Base-by-base conservation (phyloP, 2,329 filamentous ascomycete genomes). In the Xylariaceae sp. region DNA sequence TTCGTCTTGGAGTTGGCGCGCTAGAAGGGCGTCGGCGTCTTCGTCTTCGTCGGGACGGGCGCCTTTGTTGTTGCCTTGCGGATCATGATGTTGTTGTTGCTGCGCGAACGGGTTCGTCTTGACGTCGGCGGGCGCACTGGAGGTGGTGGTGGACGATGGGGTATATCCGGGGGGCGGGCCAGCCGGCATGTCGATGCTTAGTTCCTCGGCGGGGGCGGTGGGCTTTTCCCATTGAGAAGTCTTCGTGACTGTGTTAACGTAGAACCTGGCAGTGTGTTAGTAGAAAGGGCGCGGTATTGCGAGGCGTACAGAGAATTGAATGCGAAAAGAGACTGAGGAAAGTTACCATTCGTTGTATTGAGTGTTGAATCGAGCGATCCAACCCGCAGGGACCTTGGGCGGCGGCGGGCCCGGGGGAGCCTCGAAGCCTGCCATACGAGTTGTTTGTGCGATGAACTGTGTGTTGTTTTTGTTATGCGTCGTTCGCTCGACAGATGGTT, bases 181-280 rank as follows among this genome's bases (percentile, higher is more conserved):
- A 4, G 76, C 71, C 9, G 85, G 75, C 5, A 69, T 68, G 45
- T 62, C 67, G 37, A 70, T 69, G 9, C 75, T 68, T 6, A 78
- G 71, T 12, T 80, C 77, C 61, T 81, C 80, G 50, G 84, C 83
- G 43, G 88, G 85, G 51, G 79, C 79, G 39, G 84, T 89, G 19
- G 91, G 91, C 63, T 83, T 86, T 3, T 95, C 88, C 91, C 91
- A 96, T 79, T 92, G 88, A 4, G 91, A 95, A 68, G 87, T 80
- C 67, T 94, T 94, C 61, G 91, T 96, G 71, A 85, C 82, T 58
- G 88, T 82, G 74, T 96, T 94, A 57, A 96, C 88, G 74, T 88
- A 96, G 80, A 94, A 96, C 86, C 87, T 90, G 44, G 29, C 41
- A 19, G 51, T 12, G 45, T 6, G 31, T 27, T 26, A 11, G 42